These are phyloP conservation scores for Daldinia sp. DNA, from an alignment of 2,329 filamentous ascomycete genomes.

Conservation along the genomic window DNA sequence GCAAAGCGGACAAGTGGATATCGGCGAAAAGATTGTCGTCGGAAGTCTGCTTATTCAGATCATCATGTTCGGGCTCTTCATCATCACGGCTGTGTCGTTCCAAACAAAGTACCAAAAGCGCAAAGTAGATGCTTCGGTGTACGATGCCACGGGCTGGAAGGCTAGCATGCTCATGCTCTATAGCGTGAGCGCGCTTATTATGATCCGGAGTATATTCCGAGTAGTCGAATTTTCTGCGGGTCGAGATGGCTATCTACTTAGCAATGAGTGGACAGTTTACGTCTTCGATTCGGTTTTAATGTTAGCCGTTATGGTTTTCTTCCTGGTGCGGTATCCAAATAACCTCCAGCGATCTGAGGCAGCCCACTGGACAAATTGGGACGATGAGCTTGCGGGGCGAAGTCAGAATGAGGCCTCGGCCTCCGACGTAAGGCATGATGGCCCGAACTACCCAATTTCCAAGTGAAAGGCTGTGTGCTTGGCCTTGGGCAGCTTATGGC, in stretches of 20 bases:
- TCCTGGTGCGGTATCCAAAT: slow-evolving; percentile 12
- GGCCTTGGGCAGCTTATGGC: not conserved
- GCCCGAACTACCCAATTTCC: not conserved
- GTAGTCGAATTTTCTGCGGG: slow-evolving; percentile 55
- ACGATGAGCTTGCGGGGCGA: slow-evolving; percentile 6
- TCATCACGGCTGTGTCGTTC: slow-evolving; percentile 58
- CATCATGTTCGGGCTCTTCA: slow-evolving; percentile 64
- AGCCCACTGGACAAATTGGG: not conserved
- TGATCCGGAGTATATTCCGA: slow-evolving; percentile 55
- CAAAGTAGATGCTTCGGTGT: not conserved
- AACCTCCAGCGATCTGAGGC: slow-evolving; percentile 12
- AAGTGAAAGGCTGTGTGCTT: not conserved
- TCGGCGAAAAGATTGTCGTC: slow-evolving; percentile 63
- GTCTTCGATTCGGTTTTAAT: slow-evolving; percentile 54
- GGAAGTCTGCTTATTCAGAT: slow-evolving; percentile 66
- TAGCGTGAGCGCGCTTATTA: slow-evolving; percentile 51
- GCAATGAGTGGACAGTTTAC: slow-evolving; percentile 53
- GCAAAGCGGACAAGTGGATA: slow-evolving; percentile 38
- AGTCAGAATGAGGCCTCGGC: not conserved
- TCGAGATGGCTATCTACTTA: slow-evolving; percentile 51
- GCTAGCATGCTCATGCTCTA: slow-evolving; percentile 53
- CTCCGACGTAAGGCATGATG: not conserved
- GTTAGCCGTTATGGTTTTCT: slow-evolving; percentile 48
- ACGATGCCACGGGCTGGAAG: slow-evolving; percentile 40
- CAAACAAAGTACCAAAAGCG: slow-evolving; percentile 46